These are phyloP conservation scores for Rosa hybrid DNA, from an alignment of 331 rosid genomes.

Conservation along the genomic window DNA sequence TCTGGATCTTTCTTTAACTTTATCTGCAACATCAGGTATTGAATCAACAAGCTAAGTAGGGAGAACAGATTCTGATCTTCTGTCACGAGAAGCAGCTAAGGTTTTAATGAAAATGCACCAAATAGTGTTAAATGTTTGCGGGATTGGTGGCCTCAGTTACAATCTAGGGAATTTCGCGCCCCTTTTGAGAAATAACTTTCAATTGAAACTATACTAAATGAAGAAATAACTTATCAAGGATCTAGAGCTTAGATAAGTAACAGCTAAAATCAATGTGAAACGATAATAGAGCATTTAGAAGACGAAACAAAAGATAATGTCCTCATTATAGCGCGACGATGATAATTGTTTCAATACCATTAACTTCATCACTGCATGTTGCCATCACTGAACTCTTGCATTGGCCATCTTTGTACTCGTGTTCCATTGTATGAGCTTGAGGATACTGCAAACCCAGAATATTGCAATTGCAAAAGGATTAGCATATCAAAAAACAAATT, in stretches of 20 bases:
- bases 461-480: neutral
- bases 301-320: neutral
- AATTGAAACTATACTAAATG: neutral
- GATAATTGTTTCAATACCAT: neutral
- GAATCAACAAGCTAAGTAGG: neutral
- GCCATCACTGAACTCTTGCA: neutral
- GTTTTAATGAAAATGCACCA: neutral
- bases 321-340: neutral
- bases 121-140: neutral
- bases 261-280: neutral
- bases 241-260: neutral
- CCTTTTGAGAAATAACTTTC: neutral
- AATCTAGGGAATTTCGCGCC: too few species aligned
- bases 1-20: constrained; percentile 52
- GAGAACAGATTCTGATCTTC: neutral
- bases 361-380: neutral
- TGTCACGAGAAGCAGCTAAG: neutral
- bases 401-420: neutral
- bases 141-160: too few species aligned
- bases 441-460: neutral
- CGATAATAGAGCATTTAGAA: neutral
- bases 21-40: constrained; percentile 25
- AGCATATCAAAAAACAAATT: neutral
- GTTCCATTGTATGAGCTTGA: neutral
- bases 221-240: neutral